Evolutionary conservation across 176 grass and related monocot species (phyloP), one percentile per base, ranked within the genome.

Genomic region (Calamus simplicifolius): DNA sequence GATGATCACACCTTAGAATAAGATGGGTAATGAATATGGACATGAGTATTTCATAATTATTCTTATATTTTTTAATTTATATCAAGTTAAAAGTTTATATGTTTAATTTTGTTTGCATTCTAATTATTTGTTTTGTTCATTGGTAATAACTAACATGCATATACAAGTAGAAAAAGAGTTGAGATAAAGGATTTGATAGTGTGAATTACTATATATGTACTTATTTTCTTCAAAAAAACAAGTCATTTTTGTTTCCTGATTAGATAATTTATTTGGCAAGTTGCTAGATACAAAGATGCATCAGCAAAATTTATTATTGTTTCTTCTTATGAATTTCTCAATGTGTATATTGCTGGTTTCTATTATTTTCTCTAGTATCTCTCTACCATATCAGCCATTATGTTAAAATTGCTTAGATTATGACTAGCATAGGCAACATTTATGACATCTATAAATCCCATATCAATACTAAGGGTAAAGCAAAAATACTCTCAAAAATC

Each of bases 361-460:
- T 18, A 60, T 48, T 62, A 74, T 55, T 28, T 79, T 85, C 78
- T 85, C 70, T 51, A 81, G 83, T 85, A 82, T 61, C 48, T 79
- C 73, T 88, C 93, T 52, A 81, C 78, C 78, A 88, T 77, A 54
- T 92, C 81, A 67, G 74, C 80, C 61, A 85, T 30, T 23, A 71
- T 71, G 48, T 71, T 27, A 19, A 49, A 52, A 60, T 79, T 77
- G 62, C 55, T 73, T 73, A 29, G 73, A 23, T 85, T 82, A 59
- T 82, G 25, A 66, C 73, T 69, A 18, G 68, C 69, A 53, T 61
- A 69, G 69, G 66, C 57, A 73, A n/a, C n/a, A n/a, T n/a, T n/a
- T n/a, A n/a, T n/a, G n/a, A 88, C 79, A 82, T 85, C 87, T 54
- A 84, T 78, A 62, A 92, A 88, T 14, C 70, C 93, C 87, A 92